phyloP scores from a whole-genome alignment of 768 basidiomycete species.

The Sutorius australiensis region DNA sequence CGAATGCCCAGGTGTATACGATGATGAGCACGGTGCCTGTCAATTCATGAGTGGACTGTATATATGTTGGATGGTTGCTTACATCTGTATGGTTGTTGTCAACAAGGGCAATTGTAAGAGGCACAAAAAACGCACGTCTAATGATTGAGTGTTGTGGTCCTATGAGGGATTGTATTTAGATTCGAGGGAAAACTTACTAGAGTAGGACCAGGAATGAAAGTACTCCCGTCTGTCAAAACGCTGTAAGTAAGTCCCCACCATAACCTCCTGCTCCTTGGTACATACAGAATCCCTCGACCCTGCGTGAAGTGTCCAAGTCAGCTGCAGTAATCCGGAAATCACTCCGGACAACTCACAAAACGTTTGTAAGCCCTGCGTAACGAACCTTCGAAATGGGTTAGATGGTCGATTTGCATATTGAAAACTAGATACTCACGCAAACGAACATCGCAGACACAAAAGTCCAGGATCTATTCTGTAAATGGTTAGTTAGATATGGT shows the following conservation, averaged over 20 bases:
- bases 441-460: constrained; percentile 12
- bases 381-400: constrained; percentile 13
- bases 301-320: not conserved
- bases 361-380: constrained; percentile 10
- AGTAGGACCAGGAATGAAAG: constrained; percentile 19
- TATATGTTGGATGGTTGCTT: not conserved
- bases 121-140: constrained; percentile 11
- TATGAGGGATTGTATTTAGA: not conserved
- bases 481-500: not conserved
- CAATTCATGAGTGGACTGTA: not conserved
- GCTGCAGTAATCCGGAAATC: not conserved
- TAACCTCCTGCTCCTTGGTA: not conserved
- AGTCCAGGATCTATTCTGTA: constrained; percentile 17
- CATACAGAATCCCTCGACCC: constrained; percentile 10
- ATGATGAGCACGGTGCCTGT: constrained; percentile 11
- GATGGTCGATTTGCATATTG: not conserved
- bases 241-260: not conserved
- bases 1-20: not conserved
- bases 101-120: not conserved
- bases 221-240: constrained; percentile 8
- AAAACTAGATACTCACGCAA: constrained; percentile 7
- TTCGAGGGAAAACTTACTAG: constrained; percentile 1
- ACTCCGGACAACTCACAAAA: constrained; percentile 8
- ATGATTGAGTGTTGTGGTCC: not conserved
- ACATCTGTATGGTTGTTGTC: constrained; percentile 15